Evolutionary conservation across 352 stramenopile genomes (phyloP), one percentile per base, ranked within the genome.

Genomic region (Globisporangium okanoganense): DNA sequence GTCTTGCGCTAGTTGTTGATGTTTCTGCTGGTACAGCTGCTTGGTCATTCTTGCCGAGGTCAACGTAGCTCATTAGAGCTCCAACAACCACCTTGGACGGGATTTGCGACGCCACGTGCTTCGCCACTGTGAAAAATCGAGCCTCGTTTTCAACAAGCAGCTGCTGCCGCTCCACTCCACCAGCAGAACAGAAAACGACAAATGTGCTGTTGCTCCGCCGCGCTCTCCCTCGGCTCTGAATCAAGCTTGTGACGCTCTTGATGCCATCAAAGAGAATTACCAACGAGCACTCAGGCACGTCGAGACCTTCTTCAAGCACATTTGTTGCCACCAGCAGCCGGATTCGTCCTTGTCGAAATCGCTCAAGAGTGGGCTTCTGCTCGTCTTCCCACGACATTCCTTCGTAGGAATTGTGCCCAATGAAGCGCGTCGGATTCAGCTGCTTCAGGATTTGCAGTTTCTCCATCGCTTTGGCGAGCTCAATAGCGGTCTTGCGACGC

Each of bases 311-410:
- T 64, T 93, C 84, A 7, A 93, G 66, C 3, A 93, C 84, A 60
- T 88, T 93, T 16, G 84, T 93, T 14, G 84, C 84, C 16, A 93
- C 79, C 29, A 93, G 68, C 50, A 91, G 70, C 9, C 82, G 72
- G 40, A 91, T 91, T 5, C 74, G 63, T 6, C 82, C 84, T 45
- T 85, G 75, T 3, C 82, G 74, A 65, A 93, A 93, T 3, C 70
- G 67, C 14, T 89, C 71, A 6, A 93, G 71, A 20, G 79, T 92
- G 2, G 80, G 82, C 20, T 82, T 77, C 31, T 94, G 84, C 64
- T 94, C 82, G 13, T 88, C 69, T 61, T 94, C 80, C 80, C 82
- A 92, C 2, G 67, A 82, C 84, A 94, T 94, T 10, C 84, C 82
- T 65, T 92, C 80, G 53, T 81, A 94, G 1, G 78, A 88, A 48